Evolutionary conservation across 257 asterid species (phyloP).

Genomic region (Solanum medicagineum): DNA sequence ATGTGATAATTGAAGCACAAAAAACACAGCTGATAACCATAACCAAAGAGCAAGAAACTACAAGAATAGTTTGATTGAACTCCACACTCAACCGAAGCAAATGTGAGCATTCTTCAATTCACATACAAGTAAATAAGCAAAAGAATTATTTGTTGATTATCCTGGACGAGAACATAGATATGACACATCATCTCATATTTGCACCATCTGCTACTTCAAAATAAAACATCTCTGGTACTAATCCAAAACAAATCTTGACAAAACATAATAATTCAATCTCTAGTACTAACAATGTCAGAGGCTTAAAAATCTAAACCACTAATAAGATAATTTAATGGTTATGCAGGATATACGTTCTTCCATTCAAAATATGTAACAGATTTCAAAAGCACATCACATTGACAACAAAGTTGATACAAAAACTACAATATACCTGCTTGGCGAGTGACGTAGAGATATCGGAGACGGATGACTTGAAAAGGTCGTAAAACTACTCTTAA

Average conservation of each 20-base stretch:
- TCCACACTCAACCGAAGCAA: not conserved
- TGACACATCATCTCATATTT: not conserved
- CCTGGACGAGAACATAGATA: not conserved
- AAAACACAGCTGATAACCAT: not conserved
- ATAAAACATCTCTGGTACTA: not conserved
- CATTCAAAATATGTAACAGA: not conserved
- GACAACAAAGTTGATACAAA: not conserved
- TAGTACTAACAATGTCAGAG: not conserved
- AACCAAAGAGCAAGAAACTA: not conserved
- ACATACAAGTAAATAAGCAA: not conserved
- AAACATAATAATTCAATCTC: not conserved
- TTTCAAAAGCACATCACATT: not conserved
- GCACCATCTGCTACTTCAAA: not conserved
- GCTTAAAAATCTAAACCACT: not conserved
- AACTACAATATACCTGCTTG: conserved; percentile 42
- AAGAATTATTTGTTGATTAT: not conserved
- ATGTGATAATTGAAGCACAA: not conserved
- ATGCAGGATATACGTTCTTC: not conserved
- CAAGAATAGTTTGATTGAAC: not conserved
- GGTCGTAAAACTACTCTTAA: conserved; percentile 30
- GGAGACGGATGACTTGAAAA: conserved; percentile 34
- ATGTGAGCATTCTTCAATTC: not conserved
- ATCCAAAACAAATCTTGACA: not conserved
- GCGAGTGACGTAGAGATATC: conserved; percentile 32
- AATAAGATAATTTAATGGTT: not conserved